phyloP scores from a whole-genome alignment of 208 protist genomes.

The Wallacemonas sp. region DNA sequence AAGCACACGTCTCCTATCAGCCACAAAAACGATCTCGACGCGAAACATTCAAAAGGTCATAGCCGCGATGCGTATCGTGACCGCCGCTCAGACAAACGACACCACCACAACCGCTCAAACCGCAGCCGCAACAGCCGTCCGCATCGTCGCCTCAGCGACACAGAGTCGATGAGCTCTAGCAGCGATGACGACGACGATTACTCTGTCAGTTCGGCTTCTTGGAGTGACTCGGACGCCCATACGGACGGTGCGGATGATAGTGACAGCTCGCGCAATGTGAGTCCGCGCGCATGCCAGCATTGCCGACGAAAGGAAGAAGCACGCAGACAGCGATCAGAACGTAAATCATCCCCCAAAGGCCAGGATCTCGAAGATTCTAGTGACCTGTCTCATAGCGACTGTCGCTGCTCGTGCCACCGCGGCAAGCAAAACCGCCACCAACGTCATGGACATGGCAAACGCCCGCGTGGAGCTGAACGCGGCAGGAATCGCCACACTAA shows the following conservation, averaged over 20 bases:
- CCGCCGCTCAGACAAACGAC: background rate
- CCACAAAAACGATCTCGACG: background rate
- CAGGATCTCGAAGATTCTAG: background rate
- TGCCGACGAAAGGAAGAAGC: background rate
- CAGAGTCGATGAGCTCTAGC: background rate
- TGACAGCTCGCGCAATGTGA: background rate
- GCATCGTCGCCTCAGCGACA: conserved; percentile 1
- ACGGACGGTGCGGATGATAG: too few relatives aligned
- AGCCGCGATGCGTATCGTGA: too few relatives aligned
- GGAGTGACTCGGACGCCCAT: background rate
- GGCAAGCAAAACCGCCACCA: background rate
- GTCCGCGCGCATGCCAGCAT: background rate
- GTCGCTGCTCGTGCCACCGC: conserved; percentile 10
- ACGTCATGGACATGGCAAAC: background rate
- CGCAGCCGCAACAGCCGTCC: background rate
- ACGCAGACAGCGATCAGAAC: background rate
- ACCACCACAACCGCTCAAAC: background rate
- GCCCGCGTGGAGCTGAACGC: too few relatives aligned
- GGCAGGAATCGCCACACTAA: background rate
- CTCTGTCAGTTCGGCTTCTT: background rate
- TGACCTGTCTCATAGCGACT: background rate
- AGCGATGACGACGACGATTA: background rate
- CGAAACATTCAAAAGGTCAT: background rate
- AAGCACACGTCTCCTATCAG: background rate
- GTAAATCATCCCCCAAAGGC: too few relatives aligned